Evolutionary conservation across 2,329 filamentous ascomycete genomes (phyloP), one percentile per base, ranked within the genome.

Genomic region (Arthrobotrys sphaeroides): DNA sequence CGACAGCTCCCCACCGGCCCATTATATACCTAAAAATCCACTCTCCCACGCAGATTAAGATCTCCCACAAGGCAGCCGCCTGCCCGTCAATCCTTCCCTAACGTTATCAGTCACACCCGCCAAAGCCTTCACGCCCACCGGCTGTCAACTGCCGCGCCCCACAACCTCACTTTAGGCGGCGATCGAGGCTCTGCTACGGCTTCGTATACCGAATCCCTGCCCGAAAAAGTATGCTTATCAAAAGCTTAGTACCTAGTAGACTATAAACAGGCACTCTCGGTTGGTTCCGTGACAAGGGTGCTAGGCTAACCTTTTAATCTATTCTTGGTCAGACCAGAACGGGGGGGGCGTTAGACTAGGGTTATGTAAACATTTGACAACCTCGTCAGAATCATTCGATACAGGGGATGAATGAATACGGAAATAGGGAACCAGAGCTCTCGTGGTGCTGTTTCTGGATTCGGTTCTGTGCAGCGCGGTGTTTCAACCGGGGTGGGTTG

Each of bases 161-260:
- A 18, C 28, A 49, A 53, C 33, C 18, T 28, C 9, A 20, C 13
- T 3, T 20, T 22, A 20, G 24, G 49, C 49, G 13, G 16, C 49
- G n/a, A n/a, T n/a, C n/a, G 49, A 33, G 24, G 49, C 51, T 57
- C 51, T 16, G 20, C 20, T n/a, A n/a, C 9, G 1, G 0, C 42
- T 47, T 22, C 5, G 4, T 22, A n/a, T 16, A 5, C 1, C 45
- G n/a, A n/a, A n/a, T n/a, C n/a, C 24, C 4, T 33, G 28, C n/a
- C 16, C 26, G n/a, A 33, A 24, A 38, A 10, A 22, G 2, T 2
- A 36, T 55, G 51, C 51, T 55, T 55, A 55, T 55, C 51, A 55
- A 55, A 55, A 55, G 51, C 51, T 55, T 55, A 55, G 51, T 55
- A 55, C n/a, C 51, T 18, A 55, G 38, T 55, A 55, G 49, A n/a